These are phyloP conservation scores for Kwoniella europaea DNA, from an alignment of 768 basidiomycete species.

Conservation along the genomic window DNA sequence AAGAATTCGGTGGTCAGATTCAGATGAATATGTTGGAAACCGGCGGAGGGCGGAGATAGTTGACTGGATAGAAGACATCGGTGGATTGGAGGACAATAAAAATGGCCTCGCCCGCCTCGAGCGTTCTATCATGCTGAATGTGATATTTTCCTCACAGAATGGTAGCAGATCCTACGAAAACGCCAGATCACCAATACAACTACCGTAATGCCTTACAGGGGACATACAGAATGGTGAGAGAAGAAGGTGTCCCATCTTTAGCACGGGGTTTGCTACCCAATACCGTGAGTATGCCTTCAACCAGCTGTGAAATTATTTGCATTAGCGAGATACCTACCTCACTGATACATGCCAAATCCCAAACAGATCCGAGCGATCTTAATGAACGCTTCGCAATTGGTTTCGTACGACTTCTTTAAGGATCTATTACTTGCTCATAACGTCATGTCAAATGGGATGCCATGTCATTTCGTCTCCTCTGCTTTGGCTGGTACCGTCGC, in stretches of 20 bases:
- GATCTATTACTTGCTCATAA: conserved; percentile 38
- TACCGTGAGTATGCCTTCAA: conserved; percentile 36
- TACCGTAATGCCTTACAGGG: conserved; percentile 55
- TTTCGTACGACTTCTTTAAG: conserved; percentile 57
- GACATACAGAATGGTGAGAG: conserved; percentile 48
- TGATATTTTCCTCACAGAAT: conserved; percentile 35
- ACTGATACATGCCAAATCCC: neutral
- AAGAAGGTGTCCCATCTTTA: conserved; percentile 48
- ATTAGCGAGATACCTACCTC: neutral
- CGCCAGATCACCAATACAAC: conserved; percentile 38
- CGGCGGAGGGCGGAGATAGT: no score
- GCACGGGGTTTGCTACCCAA: conserved; percentile 50
- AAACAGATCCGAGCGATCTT: conserved; percentile 53
- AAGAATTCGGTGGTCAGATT: no score
- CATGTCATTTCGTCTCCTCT: conserved; percentile 53
- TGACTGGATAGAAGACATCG: no score
- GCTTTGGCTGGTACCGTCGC: conserved; percentile 55
- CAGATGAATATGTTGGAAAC: no score
- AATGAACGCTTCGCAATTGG: conserved; percentile 56
- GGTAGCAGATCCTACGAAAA: conserved; percentile 54
- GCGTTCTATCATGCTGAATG: neutral
- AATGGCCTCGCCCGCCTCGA: no score
- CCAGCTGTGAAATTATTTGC: neutral
- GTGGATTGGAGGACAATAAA: no score
- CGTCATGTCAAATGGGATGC: conserved; percentile 47